Base-by-base conservation (phyloP, 371 early-diverging fungal species). In the Smittium mucronatum region DNA sequence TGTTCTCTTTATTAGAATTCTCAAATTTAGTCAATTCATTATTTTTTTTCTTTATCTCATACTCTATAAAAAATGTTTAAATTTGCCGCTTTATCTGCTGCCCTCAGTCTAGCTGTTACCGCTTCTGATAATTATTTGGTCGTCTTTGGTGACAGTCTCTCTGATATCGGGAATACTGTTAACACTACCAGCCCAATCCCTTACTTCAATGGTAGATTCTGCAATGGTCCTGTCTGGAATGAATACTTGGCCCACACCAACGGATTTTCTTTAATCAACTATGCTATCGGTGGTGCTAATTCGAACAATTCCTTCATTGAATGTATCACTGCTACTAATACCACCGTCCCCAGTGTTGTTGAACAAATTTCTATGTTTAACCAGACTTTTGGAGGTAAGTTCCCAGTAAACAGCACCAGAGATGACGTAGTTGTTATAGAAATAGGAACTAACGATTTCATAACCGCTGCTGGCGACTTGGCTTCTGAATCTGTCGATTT, bases 201-300 rank as follows among this genome's bases (percentile, higher is more conserved):
- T 16, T 36, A 17, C n/a, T 83, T 72, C 67, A 67, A 78, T 17
- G 85, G 85, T 0, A 81, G 85, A 31, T 82, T 73, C 68, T 71
- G 76, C 21, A 85, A 87, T 72, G 83, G 84, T 26, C 84, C 84
- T 35, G 78, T 82, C 30, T 87, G 84, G 83, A 58, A 79, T 33
- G 85, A 85, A 63, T 75, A 84, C 66, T 69, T 82, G 0, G 74
- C 81, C 16, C 69, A 76, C 30, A 57, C 76, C 25, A 69, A 74
- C 0, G 71, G 72, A 57, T 68, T 73, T 57, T 60, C 63, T 1
- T 71, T 86, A 33, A 70, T 71, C 31, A 83, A 87, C 69, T 69
- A 68, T 21, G 86, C 84, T 0, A 72, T 78, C 63, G 81, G 82
- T 29, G 85, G 84, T 30, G 85, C 86, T 0, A 82, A 84, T 0